A percentile compares a stretch with the other conserved stretches of the same genome.
Conservation (phyloP, 1,284 basidiomycete genomes). For the Leccinum pachyderme region DNA sequence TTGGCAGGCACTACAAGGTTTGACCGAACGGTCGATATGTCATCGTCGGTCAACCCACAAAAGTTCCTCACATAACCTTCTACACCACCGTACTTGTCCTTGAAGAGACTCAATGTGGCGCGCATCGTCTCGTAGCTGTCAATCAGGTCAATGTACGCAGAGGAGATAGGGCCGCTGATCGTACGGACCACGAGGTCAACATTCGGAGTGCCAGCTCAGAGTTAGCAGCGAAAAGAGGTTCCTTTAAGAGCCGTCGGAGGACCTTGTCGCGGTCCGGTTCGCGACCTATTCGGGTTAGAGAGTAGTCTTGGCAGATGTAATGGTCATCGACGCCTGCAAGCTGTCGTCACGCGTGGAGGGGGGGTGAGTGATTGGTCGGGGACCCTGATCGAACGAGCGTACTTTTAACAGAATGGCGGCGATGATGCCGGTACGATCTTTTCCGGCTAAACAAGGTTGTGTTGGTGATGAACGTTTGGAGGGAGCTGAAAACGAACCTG, state of each 20-base stretch:
- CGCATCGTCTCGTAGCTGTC: slow-evolving; percentile 68
- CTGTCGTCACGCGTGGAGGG: slow-evolving; percentile 35
- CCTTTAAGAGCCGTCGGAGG: slow-evolving; percentile 60
- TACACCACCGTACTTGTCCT: slow-evolving; percentile 64
- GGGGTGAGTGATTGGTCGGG: slow-evolving; percentile 1
- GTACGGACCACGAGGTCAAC: slow-evolving; percentile 65
- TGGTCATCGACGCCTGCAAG: slow-evolving; percentile 67
- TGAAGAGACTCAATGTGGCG: slow-evolving; percentile 58
- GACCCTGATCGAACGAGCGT: slow-evolving; percentile 6
- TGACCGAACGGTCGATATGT: slow-evolving; percentile 56
- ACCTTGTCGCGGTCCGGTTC: slow-evolving; percentile 71
- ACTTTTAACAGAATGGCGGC: slow-evolving; percentile 73
- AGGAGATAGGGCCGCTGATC: not conserved
- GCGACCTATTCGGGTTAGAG: slow-evolving; percentile 69
- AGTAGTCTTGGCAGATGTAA: slow-evolving; percentile 68
- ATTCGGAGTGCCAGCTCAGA: slow-evolving; percentile 72
- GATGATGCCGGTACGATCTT: slow-evolving; percentile 76
- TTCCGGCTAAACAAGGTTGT: slow-evolving; percentile 49
- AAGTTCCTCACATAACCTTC: slow-evolving; percentile 58
- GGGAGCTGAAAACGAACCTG: slow-evolving; percentile 41
- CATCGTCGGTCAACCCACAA: slow-evolving; percentile 54
- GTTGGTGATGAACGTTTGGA: slow-evolving; percentile 1
- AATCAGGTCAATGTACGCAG: not conserved
- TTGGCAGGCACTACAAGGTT: slow-evolving; percentile 49
- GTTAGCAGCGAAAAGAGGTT: slow-evolving; percentile 68